A percentile compares a stretch with the other conserved stretches of the same genome.
Conservation (phyloP, 2,329 filamentous ascomycete genomes). For the Beauveria pseudobassiana region DNA sequence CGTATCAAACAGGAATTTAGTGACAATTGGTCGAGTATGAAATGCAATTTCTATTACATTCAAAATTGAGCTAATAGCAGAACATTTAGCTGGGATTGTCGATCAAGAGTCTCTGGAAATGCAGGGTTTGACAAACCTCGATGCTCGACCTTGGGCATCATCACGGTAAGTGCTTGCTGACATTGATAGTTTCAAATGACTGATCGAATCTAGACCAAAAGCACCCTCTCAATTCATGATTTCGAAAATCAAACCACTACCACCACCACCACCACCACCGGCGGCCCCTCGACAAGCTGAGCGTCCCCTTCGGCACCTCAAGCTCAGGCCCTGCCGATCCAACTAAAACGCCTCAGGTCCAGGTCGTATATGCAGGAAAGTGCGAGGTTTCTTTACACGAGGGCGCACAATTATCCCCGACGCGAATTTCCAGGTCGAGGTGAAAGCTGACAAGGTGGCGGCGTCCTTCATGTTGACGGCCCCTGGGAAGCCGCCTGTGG, state of each 20-base stretch:
- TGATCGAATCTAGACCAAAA: neutral
- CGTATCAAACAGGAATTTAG: neutral
- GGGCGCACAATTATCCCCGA: neutral
- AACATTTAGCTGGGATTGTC: neutral
- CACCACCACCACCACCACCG: neutral
- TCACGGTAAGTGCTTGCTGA: neutral
- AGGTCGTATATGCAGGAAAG: neutral
- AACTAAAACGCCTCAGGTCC: neutral
- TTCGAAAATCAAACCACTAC: neutral
- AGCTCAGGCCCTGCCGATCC: neutral
- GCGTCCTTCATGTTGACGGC: constrained; percentile 17
- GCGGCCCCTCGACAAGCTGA: neutral
- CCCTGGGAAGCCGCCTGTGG: constrained; percentile 7
- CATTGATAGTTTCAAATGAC: neutral
- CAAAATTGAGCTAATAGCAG: neutral
- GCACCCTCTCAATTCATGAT: neutral
- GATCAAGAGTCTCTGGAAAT: constrained; percentile 8
- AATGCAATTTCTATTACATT: too few relatives aligned
- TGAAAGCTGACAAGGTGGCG: neutral
- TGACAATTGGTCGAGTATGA: constrained; percentile 1
- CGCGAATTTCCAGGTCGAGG: neutral
- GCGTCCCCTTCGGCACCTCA: neutral
- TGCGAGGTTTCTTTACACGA: neutral
- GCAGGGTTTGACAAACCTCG: neutral
- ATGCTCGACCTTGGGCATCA: constrained; percentile 5